These are phyloP conservation scores for Quercus lobata DNA, from an alignment of 331 rosid species.

Conservation along the genomic window DNA sequence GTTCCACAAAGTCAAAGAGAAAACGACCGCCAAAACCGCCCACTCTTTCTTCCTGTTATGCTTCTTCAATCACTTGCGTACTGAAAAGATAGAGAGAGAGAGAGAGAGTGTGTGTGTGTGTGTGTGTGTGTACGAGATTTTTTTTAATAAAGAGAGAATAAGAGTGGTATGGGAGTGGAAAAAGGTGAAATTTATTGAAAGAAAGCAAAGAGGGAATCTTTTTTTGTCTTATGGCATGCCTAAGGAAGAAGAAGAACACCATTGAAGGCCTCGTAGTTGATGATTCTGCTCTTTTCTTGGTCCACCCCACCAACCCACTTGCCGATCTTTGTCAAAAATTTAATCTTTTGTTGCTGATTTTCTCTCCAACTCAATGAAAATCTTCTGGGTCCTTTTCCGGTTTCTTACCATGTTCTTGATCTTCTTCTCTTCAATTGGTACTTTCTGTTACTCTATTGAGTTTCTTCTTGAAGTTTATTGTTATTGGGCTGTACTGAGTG, in stretches of 20 bases:
- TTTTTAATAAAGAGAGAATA: background rate
- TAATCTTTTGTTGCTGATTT: constrained; percentile 14
- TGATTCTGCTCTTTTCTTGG: constrained; percentile 33
- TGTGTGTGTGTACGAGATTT: background rate
- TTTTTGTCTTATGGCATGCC: constrained; percentile 56
- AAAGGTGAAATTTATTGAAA: background rate
- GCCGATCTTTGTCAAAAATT: constrained; percentile 19
- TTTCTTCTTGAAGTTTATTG: background rate
- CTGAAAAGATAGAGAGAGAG: too few relatives aligned
- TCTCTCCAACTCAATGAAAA: constrained; percentile 12
- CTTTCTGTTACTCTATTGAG: constrained; percentile 12
- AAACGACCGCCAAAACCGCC: background rate
- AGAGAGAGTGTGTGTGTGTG: background rate
- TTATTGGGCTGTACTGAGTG: background rate
- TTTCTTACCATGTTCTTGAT: constrained; percentile 32
- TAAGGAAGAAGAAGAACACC: constrained; percentile 35
- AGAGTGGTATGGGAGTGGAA: constrained; percentile 1
- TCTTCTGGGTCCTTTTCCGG: constrained; percentile 6
- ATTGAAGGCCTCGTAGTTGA: constrained; percentile 13
- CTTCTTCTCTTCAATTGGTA: constrained; percentile 57
- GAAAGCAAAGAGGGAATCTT: constrained; percentile 7
- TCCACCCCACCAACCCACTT: constrained; percentile 30
- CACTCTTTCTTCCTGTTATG: background rate
- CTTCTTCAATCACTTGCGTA: background rate
- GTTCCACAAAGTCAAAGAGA: background rate